Percentiles rank a stretch among this genome's conserved stretches.
These are phyloP conservation scores for Dactylellina haptotyla DNA, from an alignment of 2,329 filamentous ascomycete genomes.

Conservation along the genomic window DNA sequence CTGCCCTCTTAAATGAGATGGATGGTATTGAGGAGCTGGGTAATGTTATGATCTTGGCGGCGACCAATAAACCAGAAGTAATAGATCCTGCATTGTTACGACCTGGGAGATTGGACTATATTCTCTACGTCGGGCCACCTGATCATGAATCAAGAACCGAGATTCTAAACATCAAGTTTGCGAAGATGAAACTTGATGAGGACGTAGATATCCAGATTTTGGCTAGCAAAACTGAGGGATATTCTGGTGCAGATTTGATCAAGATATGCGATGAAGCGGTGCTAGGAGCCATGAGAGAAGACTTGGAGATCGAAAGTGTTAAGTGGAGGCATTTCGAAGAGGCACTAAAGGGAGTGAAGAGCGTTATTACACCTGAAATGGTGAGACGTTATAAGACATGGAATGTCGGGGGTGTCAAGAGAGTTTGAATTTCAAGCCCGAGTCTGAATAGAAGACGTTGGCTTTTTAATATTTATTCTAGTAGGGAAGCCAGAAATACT, in stretches of 20 bases:
- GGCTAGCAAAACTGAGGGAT: constrained; percentile 68
- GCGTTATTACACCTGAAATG: constrained; percentile 66
- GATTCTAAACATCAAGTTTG: constrained; percentile 70
- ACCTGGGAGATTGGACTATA: constrained; percentile 71
- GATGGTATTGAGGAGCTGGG: constrained; percentile 74
- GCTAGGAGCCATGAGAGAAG: constrained; percentile 64
- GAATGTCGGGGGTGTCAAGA: constrained; percentile 58
- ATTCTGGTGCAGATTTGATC: constrained; percentile 74
- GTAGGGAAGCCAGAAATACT: no score
- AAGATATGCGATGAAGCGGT: constrained; percentile 68
- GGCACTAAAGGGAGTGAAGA: constrained; percentile 60
- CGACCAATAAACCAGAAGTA: constrained; percentile 73
- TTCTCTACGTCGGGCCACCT: constrained; percentile 73
- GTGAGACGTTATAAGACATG: constrained; percentile 65
- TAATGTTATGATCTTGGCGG: constrained; percentile 73
- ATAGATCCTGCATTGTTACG: constrained; percentile 72
- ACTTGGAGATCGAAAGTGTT: constrained; percentile 46
- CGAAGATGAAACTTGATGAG: constrained; percentile 65
- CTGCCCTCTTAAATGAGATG: constrained; percentile 75
- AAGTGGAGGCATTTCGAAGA: constrained; percentile 56
- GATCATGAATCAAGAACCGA: constrained; percentile 69
- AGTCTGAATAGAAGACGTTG: no score
- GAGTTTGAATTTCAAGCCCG: constrained; percentile 53
- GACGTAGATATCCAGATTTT: constrained; percentile 68
- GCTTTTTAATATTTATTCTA: no score